These are phyloP conservation scores for Monosporozyma unispora DNA, from an alignment of 805 yeast species.

Conservation along the genomic window DNA sequence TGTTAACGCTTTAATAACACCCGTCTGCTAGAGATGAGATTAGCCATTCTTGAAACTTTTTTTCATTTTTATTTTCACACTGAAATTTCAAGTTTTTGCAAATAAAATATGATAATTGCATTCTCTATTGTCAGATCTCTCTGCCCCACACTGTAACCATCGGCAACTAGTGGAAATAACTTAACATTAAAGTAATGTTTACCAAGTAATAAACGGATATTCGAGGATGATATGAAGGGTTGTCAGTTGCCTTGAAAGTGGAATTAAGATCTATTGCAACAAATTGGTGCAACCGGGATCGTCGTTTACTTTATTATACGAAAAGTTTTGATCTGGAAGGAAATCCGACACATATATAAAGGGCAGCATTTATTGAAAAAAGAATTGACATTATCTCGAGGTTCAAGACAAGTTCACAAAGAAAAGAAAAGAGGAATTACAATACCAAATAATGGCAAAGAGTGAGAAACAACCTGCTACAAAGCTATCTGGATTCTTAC, in stretches of 20 bases:
- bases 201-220: not conserved
- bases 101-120: too few species aligned
- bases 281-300: not conserved
- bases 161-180: too few species aligned
- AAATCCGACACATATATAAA: not conserved
- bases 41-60: not conserved
- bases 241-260: not conserved
- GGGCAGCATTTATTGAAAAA: not conserved
- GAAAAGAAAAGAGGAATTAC: too few species aligned
- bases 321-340: not conserved
- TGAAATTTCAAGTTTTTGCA: not conserved
- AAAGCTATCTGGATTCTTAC: slow-evolving; percentile 14
- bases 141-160: too few species aligned
- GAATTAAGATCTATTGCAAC: not conserved
- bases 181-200: too few species aligned
- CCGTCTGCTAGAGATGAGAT: not conserved
- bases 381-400: too few species aligned
- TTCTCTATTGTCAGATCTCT: too few species aligned
- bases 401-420: too few species aligned
- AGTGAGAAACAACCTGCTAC: not conserved
- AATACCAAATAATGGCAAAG: not conserved
- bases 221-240: not conserved
- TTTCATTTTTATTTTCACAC: not conserved
- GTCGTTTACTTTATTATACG: not conserved
- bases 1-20: not conserved